phyloP scores from a whole-genome alignment of 2,329 filamentous ascomycete genomes.

The Lachnellula cervina region DNA sequence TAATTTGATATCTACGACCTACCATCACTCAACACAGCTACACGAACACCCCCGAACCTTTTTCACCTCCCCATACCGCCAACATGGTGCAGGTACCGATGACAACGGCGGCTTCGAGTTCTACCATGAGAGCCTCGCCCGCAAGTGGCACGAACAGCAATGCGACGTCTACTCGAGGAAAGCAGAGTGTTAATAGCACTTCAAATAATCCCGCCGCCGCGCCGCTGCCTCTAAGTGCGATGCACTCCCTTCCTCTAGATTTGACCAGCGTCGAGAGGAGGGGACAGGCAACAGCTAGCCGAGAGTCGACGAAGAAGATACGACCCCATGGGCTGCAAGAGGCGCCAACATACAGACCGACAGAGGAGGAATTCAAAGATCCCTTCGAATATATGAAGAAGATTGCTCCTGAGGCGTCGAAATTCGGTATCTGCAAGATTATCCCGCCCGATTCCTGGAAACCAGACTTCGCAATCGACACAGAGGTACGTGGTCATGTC shows the following conservation, averaged over 20 bases:
- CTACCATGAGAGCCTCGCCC: conserved; percentile 29
- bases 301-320: conserved; percentile 70
- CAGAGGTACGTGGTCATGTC: conserved; percentile 60
- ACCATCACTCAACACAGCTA: conserved; percentile 4
- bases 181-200: conserved; percentile 25
- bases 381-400: conserved; percentile 91
- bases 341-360: conserved; percentile 85
- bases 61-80: conserved; percentile 2
- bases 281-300: conserved; percentile 71
- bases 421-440: conserved; percentile 93
- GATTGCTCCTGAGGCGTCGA: conserved; percentile 77
- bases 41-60: background rate
- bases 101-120: conserved; percentile 23
- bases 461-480: conserved; percentile 92
- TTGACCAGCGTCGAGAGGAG: conserved; percentile 86
- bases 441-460: conserved; percentile 93
- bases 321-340: conserved; percentile 82
- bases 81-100: conserved; percentile 32
- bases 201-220: conserved; percentile 29
- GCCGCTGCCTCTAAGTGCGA: conserved; percentile 31
- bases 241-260: conserved; percentile 58
- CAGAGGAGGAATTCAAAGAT: conserved; percentile 90
- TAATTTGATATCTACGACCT: conserved; percentile 13
- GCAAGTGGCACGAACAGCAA: conserved; percentile 24
- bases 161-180: conserved; percentile 24